Evolutionary conservation across 2,329 filamentous ascomycete species (phyloP), one percentile per base, ranked within the genome.

Genomic region (Trichoderma arundinaceum): DNA sequence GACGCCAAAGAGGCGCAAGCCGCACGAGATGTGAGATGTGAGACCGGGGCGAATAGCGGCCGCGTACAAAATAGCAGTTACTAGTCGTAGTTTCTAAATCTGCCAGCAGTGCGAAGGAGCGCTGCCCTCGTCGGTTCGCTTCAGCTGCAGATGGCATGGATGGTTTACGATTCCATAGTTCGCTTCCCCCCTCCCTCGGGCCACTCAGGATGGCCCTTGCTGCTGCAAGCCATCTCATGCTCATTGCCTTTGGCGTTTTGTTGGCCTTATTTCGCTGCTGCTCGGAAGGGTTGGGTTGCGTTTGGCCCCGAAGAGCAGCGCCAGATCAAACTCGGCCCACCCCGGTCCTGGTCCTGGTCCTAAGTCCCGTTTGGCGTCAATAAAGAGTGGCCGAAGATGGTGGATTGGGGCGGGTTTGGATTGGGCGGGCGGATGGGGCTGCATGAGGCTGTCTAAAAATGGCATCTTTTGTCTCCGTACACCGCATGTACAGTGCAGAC

Each of bases 1-100:
- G 33, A 49, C 46, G 46, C 41, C n/a, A 53, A 53, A 44, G 59
- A 62, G 59, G 59, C 59, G 59, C 59, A 62, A 62, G 59, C 49
- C 38, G 58, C 58, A 61, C 58, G 48, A 48, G 58, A 61, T 44
- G 59, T 62, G 49, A 53, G 59, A 53, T 61, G 59, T 62, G 13
- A 62, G 49, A 38, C 38, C 56, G 33, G 35, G 59, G 48, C n/a
- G 39, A 22, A 32, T 28, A 41, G 19, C 58, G 58, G 46, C 58
- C 58, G 48, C 58, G 35, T 15, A 17, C 28, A 51, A 33, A 41
- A 39, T 52, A 49, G 58, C 58, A 61, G 44, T 17, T 28, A 54
- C 51, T 41, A 56, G 35, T 33, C 4, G 22, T 28, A 46, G n/a
- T 46, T 19, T 46, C 6, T 7, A 46, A 19, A 19, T 46, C 43